Conservation (phyloP, 2,329 filamentous ascomycete species). For the Fusarium duplospermum region DNA sequence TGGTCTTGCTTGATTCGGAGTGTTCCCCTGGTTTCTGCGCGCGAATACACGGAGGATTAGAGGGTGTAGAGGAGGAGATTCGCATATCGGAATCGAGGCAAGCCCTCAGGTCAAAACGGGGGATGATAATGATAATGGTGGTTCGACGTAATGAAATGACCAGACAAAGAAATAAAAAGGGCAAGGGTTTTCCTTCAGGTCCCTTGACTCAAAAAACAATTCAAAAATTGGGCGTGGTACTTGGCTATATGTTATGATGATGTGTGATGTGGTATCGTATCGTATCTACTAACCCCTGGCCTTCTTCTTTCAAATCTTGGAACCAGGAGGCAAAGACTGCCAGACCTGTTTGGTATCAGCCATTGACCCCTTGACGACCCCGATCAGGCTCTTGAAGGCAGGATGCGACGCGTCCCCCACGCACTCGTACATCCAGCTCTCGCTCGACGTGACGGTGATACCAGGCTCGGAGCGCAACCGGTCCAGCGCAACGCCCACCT, state of each 20-base stretch:
- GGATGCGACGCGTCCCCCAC: slow-evolving; percentile 82
- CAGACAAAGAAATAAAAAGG: slow-evolving; percentile 9
- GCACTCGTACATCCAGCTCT: slow-evolving; percentile 90
- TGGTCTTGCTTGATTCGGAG: slow-evolving; percentile 10
- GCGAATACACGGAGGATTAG: background rate
- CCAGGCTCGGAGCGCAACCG: slow-evolving; percentile 78
- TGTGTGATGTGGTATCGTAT: background rate
- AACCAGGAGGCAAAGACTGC: slow-evolving; percentile 68
- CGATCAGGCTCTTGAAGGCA: slow-evolving; percentile 79
- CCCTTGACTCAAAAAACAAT: slow-evolving; percentile 12
- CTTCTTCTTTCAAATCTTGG: slow-evolving; percentile 59
- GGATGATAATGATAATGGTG: slow-evolving; percentile 23
- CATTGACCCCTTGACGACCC: slow-evolving; percentile 81
- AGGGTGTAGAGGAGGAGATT: slow-evolving; percentile 32
- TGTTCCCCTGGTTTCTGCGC: background rate
- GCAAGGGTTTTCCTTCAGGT: background rate
- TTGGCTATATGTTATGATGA: slow-evolving; percentile 5
- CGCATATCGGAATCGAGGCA: slow-evolving; percentile 8
- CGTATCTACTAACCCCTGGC: background rate
- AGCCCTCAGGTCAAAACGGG: slow-evolving; percentile 4
- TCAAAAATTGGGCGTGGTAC: slow-evolving; percentile 5
- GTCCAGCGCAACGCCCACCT: slow-evolving; percentile 82
- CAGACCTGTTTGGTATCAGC: slow-evolving; percentile 77
- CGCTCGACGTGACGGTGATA: slow-evolving; percentile 84
- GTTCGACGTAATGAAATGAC: slow-evolving; percentile 26